A percentile compares a stretch with the other conserved stretches of the same genome.
phyloP scores from a whole-genome alignment of 208 protist species.

The Balamuthia mandrillaris region DNA sequence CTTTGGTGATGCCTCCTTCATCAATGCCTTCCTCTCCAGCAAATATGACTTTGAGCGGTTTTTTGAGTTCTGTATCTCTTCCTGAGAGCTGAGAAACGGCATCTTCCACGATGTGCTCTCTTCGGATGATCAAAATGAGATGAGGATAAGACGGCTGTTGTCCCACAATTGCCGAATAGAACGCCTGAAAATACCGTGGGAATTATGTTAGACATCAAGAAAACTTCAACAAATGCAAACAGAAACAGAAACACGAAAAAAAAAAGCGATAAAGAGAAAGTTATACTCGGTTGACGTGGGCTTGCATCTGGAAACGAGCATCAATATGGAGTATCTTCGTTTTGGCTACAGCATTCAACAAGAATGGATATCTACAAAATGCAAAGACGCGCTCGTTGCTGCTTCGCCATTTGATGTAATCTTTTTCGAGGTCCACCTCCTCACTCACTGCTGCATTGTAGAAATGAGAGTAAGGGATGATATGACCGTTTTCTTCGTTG shows the following conservation, averaged over 20 bases:
- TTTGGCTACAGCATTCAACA: background rate
- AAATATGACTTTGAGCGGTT: constrained; percentile 85
- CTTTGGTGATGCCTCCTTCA: constrained; percentile 89
- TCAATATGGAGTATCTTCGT: constrained; percentile 17
- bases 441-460: background rate
- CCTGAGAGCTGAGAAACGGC: background rate
- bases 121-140: constrained; percentile 43
- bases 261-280: background rate
- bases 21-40: constrained; percentile 88
- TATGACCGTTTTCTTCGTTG: background rate
- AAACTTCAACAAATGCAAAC: too few species aligned
- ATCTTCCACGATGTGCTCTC: constrained; percentile 39
- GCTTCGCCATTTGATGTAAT: constrained; percentile 2
- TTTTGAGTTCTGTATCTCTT: constrained; percentile 75
- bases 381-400: background rate
- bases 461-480: background rate
- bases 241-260: too few species aligned
- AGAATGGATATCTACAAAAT: constrained; percentile 6
- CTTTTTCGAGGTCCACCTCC: background rate
- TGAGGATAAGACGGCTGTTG: too few species aligned
- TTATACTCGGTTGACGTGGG: background rate
- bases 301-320: background rate
- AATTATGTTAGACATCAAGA: too few species aligned
- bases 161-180: too few species aligned
- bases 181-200: too few species aligned